Evolutionary conservation across 192 early-diverging fungal species (phyloP), one percentile per base, ranked within the genome.

Genomic region (Haplosporangium gracile): DNA sequence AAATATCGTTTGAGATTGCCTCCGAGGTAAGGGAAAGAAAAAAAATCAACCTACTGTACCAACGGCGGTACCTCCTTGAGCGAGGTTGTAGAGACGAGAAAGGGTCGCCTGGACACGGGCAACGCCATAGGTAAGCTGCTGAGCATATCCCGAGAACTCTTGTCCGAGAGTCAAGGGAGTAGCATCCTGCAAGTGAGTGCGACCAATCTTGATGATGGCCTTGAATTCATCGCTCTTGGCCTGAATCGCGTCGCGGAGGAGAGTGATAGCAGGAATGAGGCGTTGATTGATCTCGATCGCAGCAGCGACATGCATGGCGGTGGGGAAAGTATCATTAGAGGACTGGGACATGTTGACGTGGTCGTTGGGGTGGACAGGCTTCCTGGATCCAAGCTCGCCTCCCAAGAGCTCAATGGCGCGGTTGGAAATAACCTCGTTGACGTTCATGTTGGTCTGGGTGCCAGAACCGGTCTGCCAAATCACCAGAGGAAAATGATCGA

Each of bases 321-420:
- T 99, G 26, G 98, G 98, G 93, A 99, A 99, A 53, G 97, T 97
- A 85, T 99, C 98, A 82, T 99, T 99, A 69, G 97, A 97, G 49
- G 96, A 97, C 89, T 99, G 97, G 78, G 95, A 95, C 93, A 97
- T 98, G 93, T 99, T 99, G 80, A 98, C 97, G 74, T 98, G 97
- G 91, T 99, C 98, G 89, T 99, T 99, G 47, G 98, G 98, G 88
- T 99, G 98, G 47, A 99, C 97, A 24, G 97, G 97, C 70, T 91
- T 93, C 93, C 98, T 97, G 88, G 90, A 92, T 68, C 98, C 98
- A 40, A 97, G 91, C 87, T 97, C 93, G 68, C 94, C 95, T 65
- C 96, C 97, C 36, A 98, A 87, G 49, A 99, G 90, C 89, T 99
- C 96, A 83, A 97, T 98, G 26, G 98, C 98, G 49, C 98, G 95